phyloP scores from a whole-genome alignment of 371 early-diverging fungal genomes.

The Mortierella sp. region DNA sequence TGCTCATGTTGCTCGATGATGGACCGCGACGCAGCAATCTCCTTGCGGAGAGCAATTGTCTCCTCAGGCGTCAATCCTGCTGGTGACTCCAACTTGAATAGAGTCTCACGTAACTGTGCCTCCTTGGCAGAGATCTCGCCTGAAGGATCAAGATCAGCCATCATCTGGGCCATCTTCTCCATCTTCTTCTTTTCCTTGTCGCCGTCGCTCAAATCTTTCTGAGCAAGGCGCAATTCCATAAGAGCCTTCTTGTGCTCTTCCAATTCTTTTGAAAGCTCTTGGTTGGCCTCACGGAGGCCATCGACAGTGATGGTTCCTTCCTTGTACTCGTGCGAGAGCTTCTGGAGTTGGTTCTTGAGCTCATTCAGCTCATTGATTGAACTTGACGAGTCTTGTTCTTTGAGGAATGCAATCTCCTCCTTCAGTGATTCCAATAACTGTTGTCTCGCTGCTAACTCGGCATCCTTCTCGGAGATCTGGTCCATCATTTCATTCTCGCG shows the following conservation, averaged over 20 bases:
- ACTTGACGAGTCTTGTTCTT: constrained; percentile 68
- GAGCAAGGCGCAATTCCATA: constrained; percentile 60
- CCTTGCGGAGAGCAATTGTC: constrained; percentile 80
- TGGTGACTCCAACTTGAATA: constrained; percentile 72
- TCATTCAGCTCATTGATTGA: constrained; percentile 76
- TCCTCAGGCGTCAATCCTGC: constrained; percentile 76
- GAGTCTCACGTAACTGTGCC: constrained; percentile 76
- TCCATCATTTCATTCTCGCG: constrained; percentile 96
- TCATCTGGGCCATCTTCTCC: constrained; percentile 89
- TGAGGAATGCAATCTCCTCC: constrained; percentile 77
- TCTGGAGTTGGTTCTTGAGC: constrained; percentile 85
- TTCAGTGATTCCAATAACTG: constrained; percentile 69
- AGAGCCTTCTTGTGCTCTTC: constrained; percentile 78
- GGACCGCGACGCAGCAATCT: constrained; percentile 80
- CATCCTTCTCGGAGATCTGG: constrained; percentile 90
- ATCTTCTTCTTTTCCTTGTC: constrained; percentile 85
- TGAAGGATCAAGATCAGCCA: constrained; percentile 86
- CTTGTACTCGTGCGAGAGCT: constrained; percentile 87
- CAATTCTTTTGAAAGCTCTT: constrained; percentile 76
- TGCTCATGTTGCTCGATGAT: constrained; percentile 77
- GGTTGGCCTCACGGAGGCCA: constrained; percentile 86
- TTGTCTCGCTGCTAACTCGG: constrained; percentile 69
- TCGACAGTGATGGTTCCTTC: constrained; percentile 88
- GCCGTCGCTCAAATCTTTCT: constrained; percentile 66
- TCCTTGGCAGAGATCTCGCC: constrained; percentile 85